phyloP scores from a whole-genome alignment of 2,329 filamentous ascomycete species.

The Aspergillus fijiensis region DNA sequence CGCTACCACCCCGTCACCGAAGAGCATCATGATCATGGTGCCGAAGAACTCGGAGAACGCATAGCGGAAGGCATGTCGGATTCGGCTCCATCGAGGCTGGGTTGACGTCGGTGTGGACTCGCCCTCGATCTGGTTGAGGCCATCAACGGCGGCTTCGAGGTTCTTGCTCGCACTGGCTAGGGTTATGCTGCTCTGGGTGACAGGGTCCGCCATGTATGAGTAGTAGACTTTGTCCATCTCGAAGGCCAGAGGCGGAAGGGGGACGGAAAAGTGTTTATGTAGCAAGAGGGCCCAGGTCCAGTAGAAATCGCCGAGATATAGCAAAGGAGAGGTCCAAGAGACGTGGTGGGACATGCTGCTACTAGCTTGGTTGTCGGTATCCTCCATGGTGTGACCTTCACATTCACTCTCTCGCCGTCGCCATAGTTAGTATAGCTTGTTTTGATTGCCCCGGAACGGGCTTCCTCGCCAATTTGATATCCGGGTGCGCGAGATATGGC shows the following conservation, averaged over 20 bases:
- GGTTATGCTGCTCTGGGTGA: background rate
- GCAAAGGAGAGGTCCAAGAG: background rate
- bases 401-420: background rate
- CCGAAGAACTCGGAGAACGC: conserved; percentile 68
- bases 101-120: conserved; percentile 4
- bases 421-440: background rate
- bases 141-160: background rate
- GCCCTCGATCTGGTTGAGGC: background rate
- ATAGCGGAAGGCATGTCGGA: conserved; percentile 55
- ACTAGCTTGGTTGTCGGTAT: background rate
- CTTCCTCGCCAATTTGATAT: background rate
- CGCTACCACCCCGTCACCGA: conserved; percentile 69
- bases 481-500: background rate
- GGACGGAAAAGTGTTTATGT: background rate
- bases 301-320: background rate
- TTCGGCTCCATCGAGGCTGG: conserved; percentile 52
- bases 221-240: background rate
- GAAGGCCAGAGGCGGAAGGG: background rate
- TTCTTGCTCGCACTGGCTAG: background rate
- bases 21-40: conserved; percentile 66
- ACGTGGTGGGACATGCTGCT: background rate
- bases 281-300: background rate
- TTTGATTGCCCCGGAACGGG: background rate
- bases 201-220: background rate
- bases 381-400: background rate